Conservation (phyloP, 371 early-diverging fungal species). For the Paraphysoderma sedebokerense region DNA sequence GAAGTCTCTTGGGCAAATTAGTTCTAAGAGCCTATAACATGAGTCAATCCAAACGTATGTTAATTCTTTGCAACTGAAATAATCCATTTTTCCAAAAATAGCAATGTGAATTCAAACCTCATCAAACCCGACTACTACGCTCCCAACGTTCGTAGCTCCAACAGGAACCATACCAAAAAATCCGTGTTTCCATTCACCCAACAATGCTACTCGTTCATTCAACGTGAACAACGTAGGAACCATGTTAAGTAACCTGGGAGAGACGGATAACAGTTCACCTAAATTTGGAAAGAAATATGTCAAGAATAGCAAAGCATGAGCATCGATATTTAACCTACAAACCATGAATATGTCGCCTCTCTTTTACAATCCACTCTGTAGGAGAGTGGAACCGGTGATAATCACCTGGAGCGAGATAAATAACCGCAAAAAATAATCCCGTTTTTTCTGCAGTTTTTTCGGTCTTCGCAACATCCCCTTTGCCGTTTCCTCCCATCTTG, state of each 20-base stretch:
- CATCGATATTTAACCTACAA: background rate
- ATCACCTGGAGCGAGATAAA: slow-evolving; percentile 93
- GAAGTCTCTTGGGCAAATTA: too few relatives aligned
- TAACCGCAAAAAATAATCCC: slow-evolving; percentile 61
- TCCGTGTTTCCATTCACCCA: slow-evolving; percentile 84
- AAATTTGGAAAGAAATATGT: slow-evolving; percentile 3
- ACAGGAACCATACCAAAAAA: slow-evolving; percentile 92
- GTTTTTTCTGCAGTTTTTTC: background rate
- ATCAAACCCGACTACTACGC: slow-evolving; percentile 81
- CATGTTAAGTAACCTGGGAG: slow-evolving; percentile 64
- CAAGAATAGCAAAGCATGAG: background rate
- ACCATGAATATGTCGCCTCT: slow-evolving; percentile 74
- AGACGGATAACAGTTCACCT: slow-evolving; percentile 87
- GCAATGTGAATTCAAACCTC: too few relatives aligned
- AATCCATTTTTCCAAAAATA: too few relatives aligned
- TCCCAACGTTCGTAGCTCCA: slow-evolving; percentile 95
- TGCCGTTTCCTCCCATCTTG: background rate
- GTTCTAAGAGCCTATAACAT: too few relatives aligned
- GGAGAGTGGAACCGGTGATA: slow-evolving; percentile 98
- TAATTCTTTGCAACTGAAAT: background rate
- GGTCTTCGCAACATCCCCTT: background rate
- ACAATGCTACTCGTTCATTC: slow-evolving; percentile 84
- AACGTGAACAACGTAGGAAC: slow-evolving; percentile 78
- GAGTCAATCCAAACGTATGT: too few relatives aligned
- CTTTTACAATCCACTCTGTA: slow-evolving; percentile 75